Base-by-base conservation (phyloP, 805 yeast species). In the Kazachstania taianensis region DNA sequence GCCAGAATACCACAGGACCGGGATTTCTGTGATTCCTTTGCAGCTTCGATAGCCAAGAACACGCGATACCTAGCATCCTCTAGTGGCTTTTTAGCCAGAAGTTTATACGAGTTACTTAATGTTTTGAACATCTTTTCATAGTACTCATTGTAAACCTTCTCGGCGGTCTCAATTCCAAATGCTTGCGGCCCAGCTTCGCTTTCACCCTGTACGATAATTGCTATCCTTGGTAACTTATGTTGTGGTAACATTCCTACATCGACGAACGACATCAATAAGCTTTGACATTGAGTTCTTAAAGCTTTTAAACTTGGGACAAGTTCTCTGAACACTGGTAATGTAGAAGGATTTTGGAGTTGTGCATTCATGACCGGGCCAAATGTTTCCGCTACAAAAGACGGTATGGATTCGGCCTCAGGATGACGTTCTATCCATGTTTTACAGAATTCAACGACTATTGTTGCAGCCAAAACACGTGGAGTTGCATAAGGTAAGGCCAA, bases 141-240 rank as follows among this genome's bases (percentile, higher is more conserved):
- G 5, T 75, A 72, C 27, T 76, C 82, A 28, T 64, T 63, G 22
- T 79, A 63, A 13, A 86, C 70, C 42, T 73, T 72, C 38, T 81
- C 81, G 1, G 96, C 96, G 41, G 73, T 72, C 29, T 72, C 81
- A 28, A 92, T 55, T 12, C 85, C 73, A 60, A 92, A 92, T 0
- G 96, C 97, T 48, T 80, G 86, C 1, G 94, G 85, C 2, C 96
- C 96, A 2, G 96, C 94, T 41, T 83, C 94, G 1, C 75, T 67
- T 53, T 92, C 97, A 24, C 98, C 98, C 57, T 86, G 89, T 4
- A 89, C 96, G 7, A 87, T 76, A 5, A 86, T 78, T 0, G 98
- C 92, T 14, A 92, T 57, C 36, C 77, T 81, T 0, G 96, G 96
- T 5, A 85, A 56, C 52, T 78, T 80, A 15, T 71, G 65, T 9